Percentiles rank a stretch among this genome's conserved stretches.
Evolutionary conservation across 2,329 filamentous ascomycete genomes (phyloP).

Genomic region (Fusarium agapanthi): DNA sequence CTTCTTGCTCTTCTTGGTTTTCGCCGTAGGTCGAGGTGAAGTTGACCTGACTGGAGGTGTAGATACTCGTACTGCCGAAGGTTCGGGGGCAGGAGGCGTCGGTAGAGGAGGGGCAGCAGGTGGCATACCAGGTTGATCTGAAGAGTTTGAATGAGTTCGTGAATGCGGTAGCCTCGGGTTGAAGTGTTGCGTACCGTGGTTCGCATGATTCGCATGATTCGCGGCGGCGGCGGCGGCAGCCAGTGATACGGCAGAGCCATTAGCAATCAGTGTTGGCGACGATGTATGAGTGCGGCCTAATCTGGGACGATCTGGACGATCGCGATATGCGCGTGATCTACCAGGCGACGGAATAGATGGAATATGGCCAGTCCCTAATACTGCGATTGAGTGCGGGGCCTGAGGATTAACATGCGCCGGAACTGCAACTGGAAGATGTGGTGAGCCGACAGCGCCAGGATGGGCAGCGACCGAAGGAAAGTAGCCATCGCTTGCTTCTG

Average conservation of each 20-base stretch:
- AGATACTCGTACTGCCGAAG: conserved; percentile 55
- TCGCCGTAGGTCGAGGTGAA: conserved; percentile 57
- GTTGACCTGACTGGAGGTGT: conserved; percentile 60
- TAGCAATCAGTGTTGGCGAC: conserved; percentile 75
- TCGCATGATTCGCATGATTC: conserved; percentile 49
- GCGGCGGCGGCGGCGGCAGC: conserved; percentile 44
- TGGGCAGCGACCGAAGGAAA: conserved; percentile 73
- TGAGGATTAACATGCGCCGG: conserved; percentile 48
- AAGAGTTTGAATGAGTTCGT: conserved; percentile 67
- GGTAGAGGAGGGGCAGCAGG: conserved; percentile 61
- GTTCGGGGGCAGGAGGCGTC: conserved; percentile 63
- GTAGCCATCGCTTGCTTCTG: conserved; percentile 79
- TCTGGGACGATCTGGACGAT: conserved; percentile 67
- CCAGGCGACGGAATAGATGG: conserved; percentile 86
- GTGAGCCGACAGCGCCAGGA: conserved; percentile 51
- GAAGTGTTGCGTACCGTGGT: conserved; percentile 47
- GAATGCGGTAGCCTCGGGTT: conserved; percentile 57
- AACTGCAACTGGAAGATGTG: conserved; percentile 53
- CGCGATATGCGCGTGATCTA: conserved; percentile 63
- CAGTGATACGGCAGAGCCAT: conserved; percentile 51
- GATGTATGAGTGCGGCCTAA: conserved; percentile 78
- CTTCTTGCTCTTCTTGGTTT: conserved; percentile 65
- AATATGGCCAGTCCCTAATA: conserved; percentile 81
- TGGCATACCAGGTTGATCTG: conserved; percentile 59
- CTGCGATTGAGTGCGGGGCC: conserved; percentile 73